phyloP scores from a whole-genome alignment of 805 yeast genomes.

The Yueomyces sinensis region DNA sequence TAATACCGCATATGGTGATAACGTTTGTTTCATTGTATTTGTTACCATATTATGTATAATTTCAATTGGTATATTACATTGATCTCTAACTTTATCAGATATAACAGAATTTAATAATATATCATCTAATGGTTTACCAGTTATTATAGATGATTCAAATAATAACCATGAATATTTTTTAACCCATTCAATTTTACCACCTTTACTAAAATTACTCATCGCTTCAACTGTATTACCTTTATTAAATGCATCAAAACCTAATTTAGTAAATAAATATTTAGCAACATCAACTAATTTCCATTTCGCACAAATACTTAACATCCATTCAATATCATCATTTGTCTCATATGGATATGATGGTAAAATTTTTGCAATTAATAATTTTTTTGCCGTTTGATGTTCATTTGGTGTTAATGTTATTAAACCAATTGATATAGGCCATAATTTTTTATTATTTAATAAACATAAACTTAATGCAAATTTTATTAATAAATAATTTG shows the following conservation, averaged over 20 bases:
- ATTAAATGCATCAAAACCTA: conserved; percentile 35
- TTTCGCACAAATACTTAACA: conserved; percentile 57
- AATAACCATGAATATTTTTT: conserved; percentile 44
- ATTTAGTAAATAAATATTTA: conserved; percentile 35
- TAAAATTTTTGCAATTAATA: conserved; percentile 39
- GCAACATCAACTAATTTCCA: conserved; percentile 48
- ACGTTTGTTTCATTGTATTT: conserved; percentile 50
- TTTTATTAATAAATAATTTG: conserved; percentile 15
- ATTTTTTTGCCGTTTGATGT: conserved; percentile 21
- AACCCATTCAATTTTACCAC: conserved; percentile 41
- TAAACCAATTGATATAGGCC: conserved; percentile 61
- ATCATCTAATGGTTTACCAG: conserved; percentile 43
- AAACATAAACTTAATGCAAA: conserved; percentile 22
- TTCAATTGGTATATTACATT: conserved; percentile 16
- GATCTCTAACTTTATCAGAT: conserved; percentile 17
- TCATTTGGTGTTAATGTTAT: conserved; percentile 35
- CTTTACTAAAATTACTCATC: conserved; percentile 46
- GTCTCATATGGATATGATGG: conserved; percentile 49
- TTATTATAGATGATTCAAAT: conserved; percentile 45
- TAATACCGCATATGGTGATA: conserved; percentile 60
- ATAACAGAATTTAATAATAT: conserved; percentile 39
- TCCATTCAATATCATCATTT: conserved; percentile 73
- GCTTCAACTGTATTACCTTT: conserved; percentile 52
- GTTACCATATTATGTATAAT: conserved; percentile 26
- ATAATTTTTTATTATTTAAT: conserved; percentile 30